Evolutionary conservation across 106 monocot species (phyloP), one percentile per base, ranked within the genome.

Genomic region (Chionographis japonica): DNA sequence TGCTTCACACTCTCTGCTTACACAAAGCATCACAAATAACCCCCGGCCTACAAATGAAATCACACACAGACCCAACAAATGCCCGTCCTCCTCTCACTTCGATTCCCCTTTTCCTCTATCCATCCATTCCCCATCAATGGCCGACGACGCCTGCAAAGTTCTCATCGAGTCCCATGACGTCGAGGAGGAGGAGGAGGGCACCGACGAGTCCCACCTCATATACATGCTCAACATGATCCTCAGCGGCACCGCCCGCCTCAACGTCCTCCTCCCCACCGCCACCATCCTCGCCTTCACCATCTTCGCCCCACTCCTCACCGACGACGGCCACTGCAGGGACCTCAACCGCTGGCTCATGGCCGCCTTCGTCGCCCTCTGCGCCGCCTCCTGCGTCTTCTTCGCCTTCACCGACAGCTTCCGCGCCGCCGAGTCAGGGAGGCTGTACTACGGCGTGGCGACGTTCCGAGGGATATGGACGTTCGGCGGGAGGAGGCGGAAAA

Each of bases 311-410:
- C 74, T 87, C 67, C 68, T 87, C 63, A 82, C 84, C 63, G 73
- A 84, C 76, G 79, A 86, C 66, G 84, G 84, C 70, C 10, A 56
- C 15, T 91, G 90, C 71, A 52, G 39, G 6, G 13, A 7, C 37
- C 51, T 75, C 12, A 82, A 78, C 57, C 60, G 79, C 42, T 75
- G 41, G 27, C 63, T 84, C 40, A 77, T 61, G 61, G 67, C 67
- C 50, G 51, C 65, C 51, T 86, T 86, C 78, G 17, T 90, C 40
- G 38, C 43, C 60, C 18, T 81, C 42, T 90, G 80, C 64, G 65
- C 86, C 43, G 65, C 68, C 60, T 90, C 90, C 50, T 90, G 86
- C 74, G 40, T 86, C 60, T 86, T 90, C 86, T 87, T 91, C 70
- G 51, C 76, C 60, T 66, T 84, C 66, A 84, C 84, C 50, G 86